Conservation (phyloP, 1,284 basidiomycete genomes). For the Takashimella tepidaria region DNA sequence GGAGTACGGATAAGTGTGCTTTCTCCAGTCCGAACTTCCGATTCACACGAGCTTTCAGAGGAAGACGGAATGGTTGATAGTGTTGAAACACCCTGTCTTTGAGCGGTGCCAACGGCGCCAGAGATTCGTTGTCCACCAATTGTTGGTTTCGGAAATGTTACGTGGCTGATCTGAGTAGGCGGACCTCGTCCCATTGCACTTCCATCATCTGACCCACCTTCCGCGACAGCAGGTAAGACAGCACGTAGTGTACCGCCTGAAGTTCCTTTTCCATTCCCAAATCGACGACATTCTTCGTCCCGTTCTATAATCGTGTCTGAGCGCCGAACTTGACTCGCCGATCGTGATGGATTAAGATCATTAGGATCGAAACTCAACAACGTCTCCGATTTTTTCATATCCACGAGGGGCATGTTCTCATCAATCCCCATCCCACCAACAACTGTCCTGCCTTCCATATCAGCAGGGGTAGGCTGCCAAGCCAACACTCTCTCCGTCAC, state of each 20-base stretch:
- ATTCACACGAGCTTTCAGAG: background rate
- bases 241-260: background rate
- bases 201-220: background rate
- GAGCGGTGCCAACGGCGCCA: conserved; percentile 10
- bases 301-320: conserved; percentile 16
- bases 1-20: conserved; percentile 1
- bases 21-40: conserved; percentile 6
- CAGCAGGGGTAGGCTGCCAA: conserved; percentile 28
- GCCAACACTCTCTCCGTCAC: conserved; percentile 26
- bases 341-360: conserved; percentile 45
- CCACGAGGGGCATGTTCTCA: too few relatives aligned
- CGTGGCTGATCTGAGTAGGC: conserved; percentile 30
- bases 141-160: conserved; percentile 35
- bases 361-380: conserved; percentile 36
- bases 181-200: background rate
- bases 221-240: background rate
- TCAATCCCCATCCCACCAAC: too few relatives aligned
- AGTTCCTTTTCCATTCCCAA: background rate
- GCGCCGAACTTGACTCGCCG: conserved; percentile 37
- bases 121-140: conserved; percentile 16
- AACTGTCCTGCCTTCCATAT: conserved; percentile 6
- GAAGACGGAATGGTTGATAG: background rate
- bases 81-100: background rate
- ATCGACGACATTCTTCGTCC: too few relatives aligned
- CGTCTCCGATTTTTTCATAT: conserved; percentile 24